Evolutionary conservation across 2,329 filamentous ascomycete species (phyloP).

Genomic region (Drechslerella dactyloides): DNA sequence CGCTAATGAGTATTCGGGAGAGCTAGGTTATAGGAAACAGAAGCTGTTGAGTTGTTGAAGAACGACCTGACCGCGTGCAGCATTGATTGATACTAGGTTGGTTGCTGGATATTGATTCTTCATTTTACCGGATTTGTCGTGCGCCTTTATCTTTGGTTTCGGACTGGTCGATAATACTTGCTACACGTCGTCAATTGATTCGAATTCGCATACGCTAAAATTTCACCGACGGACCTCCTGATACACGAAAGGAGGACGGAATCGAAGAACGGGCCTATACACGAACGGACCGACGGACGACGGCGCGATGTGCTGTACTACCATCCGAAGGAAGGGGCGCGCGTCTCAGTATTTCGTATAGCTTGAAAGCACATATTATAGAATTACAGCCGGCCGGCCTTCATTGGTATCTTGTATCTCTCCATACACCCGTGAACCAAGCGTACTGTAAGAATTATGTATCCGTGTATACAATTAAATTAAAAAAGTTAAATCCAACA

Average conservation of each 20-base stretch:
- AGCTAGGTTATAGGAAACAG: conserved; percentile 48
- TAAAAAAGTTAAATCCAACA: neutral
- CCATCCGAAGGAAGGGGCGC: neutral
- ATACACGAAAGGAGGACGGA: too few species aligned
- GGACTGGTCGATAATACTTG: too few species aligned
- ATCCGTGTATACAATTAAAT: neutral
- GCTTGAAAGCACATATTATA: neutral
- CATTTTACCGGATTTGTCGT: too few species aligned
- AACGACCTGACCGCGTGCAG: neutral
- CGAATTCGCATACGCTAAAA: too few species aligned
- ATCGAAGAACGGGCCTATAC: too few species aligned
- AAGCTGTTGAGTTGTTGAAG: conserved; percentile 18
- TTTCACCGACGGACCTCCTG: too few species aligned
- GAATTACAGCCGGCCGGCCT: too few species aligned
- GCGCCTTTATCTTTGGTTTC: neutral
- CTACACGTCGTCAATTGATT: too few species aligned
- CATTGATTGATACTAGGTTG: conserved; percentile 4
- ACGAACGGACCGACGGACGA: too few species aligned
- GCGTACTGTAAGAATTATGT: conserved; percentile 12
- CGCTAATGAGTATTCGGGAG: conserved; percentile 36
- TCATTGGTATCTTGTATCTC: neutral
- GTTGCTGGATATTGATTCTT: too few species aligned
- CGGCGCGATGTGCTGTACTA: too few species aligned
- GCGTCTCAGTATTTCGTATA: neutral
- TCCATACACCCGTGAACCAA: neutral